Percentiles rank a stretch among this genome's conserved stretches.
Conservation (phyloP, 768 basidiomycete species). For the Boletus fagicola region DNA sequence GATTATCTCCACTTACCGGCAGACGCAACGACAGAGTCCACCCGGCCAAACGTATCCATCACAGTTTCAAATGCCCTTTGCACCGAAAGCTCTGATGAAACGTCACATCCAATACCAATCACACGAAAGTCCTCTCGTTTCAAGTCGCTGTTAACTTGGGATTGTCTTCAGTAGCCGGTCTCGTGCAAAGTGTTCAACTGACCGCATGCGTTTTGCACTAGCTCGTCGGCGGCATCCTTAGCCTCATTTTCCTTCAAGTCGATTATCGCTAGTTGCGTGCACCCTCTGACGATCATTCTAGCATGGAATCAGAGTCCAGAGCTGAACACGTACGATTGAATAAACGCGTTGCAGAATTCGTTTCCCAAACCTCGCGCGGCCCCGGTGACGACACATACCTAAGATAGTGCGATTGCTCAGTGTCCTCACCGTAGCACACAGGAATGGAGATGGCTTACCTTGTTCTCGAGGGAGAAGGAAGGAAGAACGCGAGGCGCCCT, state of each 20-base stretch:
- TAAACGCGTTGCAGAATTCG: conserved; percentile 87
- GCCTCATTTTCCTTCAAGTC: conserved; percentile 77
- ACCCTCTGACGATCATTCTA: conserved; percentile 54
- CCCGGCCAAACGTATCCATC: conserved; percentile 60
- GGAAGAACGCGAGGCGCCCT: conserved; percentile 54
- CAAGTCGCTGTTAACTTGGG: conserved; percentile 53
- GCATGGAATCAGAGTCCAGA: not conserved
- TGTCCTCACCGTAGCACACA: not conserved
- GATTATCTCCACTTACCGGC: conserved; percentile 56
- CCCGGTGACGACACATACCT: conserved; percentile 93
- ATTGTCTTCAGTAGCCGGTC: conserved; percentile 29
- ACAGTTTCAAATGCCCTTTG: conserved; percentile 67
- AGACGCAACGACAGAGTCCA: conserved; percentile 85
- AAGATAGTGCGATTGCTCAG: conserved; percentile 2
- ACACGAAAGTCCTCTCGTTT: conserved; percentile 58
- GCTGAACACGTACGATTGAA: conserved; percentile 59
- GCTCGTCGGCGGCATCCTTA: conserved; percentile 63
- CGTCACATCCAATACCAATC: conserved; percentile 83
- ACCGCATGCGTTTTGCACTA: conserved; percentile 55
- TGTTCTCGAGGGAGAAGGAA: conserved; percentile 75
- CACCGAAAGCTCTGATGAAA: conserved; percentile 78
- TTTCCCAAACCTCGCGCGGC: conserved; percentile 89
- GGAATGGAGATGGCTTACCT: conserved; percentile 42
- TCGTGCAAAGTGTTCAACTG: conserved; percentile 27
- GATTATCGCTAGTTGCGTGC: conserved; percentile 73